These are phyloP conservation scores for Adansonia madagascariensis DNA, from an alignment of 441 rosid species.

Conservation along the genomic window DNA sequence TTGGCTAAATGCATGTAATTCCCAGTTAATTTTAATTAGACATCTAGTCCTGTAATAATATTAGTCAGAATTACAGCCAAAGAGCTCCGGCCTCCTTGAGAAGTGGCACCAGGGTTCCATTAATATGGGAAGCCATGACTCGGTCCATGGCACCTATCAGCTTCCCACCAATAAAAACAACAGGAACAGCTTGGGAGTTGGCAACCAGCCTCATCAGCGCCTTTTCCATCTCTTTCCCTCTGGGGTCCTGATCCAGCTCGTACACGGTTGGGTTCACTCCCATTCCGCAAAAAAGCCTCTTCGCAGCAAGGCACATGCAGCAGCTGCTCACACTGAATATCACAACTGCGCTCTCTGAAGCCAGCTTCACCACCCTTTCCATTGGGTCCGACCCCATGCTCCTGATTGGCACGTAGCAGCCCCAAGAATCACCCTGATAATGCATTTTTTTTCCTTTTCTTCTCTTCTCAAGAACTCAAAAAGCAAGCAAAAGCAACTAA, in stretches of 20 bases:
- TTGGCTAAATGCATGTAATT: neutral
- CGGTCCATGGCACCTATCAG: slow-evolving; percentile 63
- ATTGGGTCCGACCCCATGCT: slow-evolving; percentile 38
- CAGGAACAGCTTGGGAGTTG: slow-evolving; percentile 43
- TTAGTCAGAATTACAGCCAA: slow-evolving; percentile 50
- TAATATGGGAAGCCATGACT: slow-evolving; percentile 69
- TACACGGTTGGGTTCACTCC: too few species aligned
- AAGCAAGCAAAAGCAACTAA: neutral
- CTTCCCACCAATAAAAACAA: slow-evolving; percentile 68
- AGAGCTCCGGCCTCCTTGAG: slow-evolving; percentile 78
- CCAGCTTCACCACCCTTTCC: slow-evolving; percentile 50
- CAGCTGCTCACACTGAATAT: slow-evolving; percentile 65
- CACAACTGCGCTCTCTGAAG: slow-evolving; percentile 65
- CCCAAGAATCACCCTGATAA: slow-evolving; percentile 35
- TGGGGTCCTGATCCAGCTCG: too few species aligned
- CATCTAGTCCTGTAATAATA: neutral
- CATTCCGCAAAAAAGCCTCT: too few species aligned
- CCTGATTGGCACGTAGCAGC: slow-evolving; percentile 28
- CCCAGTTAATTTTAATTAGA: neutral
- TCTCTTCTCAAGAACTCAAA: neutral
- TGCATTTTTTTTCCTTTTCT: slow-evolving; percentile 23
- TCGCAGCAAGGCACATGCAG: slow-evolving; percentile 72
- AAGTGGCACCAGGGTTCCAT: slow-evolving; percentile 64
- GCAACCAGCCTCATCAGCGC: slow-evolving; percentile 49
- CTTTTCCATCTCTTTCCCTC: neutral